Base-by-base conservation (phyloP, 1,284 basidiomycete species). In the Tilletia horrida region DNA sequence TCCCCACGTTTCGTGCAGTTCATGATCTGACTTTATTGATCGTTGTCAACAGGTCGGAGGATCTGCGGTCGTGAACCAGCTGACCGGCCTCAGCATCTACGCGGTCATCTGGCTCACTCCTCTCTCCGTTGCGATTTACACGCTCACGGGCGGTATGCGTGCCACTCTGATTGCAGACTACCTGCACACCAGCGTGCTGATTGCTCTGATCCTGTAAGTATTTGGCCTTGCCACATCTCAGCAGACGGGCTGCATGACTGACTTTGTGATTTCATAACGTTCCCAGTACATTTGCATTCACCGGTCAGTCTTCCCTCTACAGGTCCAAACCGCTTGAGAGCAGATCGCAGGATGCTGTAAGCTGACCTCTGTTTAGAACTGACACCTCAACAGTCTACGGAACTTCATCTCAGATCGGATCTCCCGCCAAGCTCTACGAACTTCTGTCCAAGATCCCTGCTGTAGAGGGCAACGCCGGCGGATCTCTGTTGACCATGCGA, bases 401-500 rank as follows among this genome's bases (percentile, higher is more conserved):
- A 0, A 90, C 87, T 0, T 66, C 71, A 2, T 69, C 68, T 42
- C 68, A 73, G 64, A 78, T 81, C 63, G 79, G 78, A 29, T 69
- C 69, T 27, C 71, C 76, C 14, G 45, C 45, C 0, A 65, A 67
- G 13, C 75, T 81, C 78, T 69, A 68, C 35, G 66, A 85, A 2
- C 84, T 90, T 8, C 85, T 91, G 9, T 75, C 86, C 0, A 63
- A 18, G 62, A 48, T 29, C 1, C 31, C 82, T 79, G 52, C 87
- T 87, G 85, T 89, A 40, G 63, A 82, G 0, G 87, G 86, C 43
- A 89, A 89, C 78, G 86, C 86, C 0, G 82, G 84, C 16, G 88
- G 88, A 1, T 86, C 85, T 3, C 89, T 89, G 80, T 82, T 89
- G 25, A 90, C 93, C 3, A 90, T 96, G 85, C 87, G 91, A 35